These are phyloP conservation scores for Fusarium beomiforme DNA, from an alignment of 2,329 filamentous ascomycete genomes.

Conservation along the genomic window DNA sequence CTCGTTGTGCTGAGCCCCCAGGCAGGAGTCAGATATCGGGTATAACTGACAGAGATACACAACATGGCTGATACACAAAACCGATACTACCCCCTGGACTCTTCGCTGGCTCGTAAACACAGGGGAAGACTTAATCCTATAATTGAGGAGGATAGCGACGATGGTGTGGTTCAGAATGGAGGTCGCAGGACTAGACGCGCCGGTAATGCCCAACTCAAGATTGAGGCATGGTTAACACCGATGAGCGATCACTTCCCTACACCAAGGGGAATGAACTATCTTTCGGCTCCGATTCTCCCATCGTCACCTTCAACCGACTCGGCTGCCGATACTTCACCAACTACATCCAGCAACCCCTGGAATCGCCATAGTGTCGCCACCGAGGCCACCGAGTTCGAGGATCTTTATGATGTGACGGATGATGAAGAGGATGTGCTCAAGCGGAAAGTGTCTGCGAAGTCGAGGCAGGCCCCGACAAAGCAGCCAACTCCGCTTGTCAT, in stretches of 20 bases:
- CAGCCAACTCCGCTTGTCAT: constrained; percentile 62
- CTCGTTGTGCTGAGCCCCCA: constrained; percentile 25
- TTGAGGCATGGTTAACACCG: constrained; percentile 68
- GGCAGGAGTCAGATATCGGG: constrained; percentile 42
- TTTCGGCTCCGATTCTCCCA: constrained; percentile 70
- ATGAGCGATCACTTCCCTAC: constrained; percentile 76
- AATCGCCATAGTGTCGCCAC: constrained; percentile 70
- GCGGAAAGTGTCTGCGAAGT: constrained; percentile 51
- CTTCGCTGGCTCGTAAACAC: constrained; percentile 66
- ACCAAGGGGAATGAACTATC: constrained; percentile 73
- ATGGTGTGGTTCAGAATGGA: constrained; percentile 42
- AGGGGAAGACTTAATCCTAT: constrained; percentile 70
- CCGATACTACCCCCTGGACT: constrained; percentile 57
- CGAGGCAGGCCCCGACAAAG: constrained; percentile 51
- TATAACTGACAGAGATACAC: constrained; percentile 47
- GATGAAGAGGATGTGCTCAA: constrained; percentile 66
- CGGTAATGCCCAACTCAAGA: constrained; percentile 57
- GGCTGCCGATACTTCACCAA: constrained; percentile 63
- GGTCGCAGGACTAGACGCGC: constrained; percentile 41
- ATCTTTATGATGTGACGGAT: constrained; percentile 87
- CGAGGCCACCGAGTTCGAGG: constrained; percentile 80
- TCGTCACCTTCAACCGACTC: constrained; percentile 68
- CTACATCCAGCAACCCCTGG: constrained; percentile 69
- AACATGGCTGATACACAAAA: constrained; percentile 59
- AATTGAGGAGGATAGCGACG: constrained; percentile 66